These are phyloP conservation scores for Trichothecium roseum DNA, from an alignment of 2,329 filamentous ascomycete species.

Conservation along the genomic window DNA sequence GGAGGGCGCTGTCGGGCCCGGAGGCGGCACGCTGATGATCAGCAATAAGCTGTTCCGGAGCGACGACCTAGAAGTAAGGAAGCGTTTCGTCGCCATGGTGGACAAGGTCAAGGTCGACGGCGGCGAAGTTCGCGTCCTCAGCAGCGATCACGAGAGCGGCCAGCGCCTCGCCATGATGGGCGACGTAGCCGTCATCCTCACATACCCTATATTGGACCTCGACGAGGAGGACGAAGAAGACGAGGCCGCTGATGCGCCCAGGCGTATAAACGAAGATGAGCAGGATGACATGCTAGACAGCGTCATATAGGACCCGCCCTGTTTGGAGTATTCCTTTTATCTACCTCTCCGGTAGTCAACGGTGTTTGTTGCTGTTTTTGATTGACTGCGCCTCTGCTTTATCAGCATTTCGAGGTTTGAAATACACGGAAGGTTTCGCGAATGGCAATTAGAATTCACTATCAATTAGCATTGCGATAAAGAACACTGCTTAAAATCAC, in stretches of 20 bases:
- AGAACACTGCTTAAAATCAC: too few relatives aligned
- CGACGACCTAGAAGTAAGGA: conserved; percentile 64
- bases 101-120: conserved; percentile 81
- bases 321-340: too few relatives aligned
- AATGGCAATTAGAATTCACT: too few relatives aligned
- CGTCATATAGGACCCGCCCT: conserved; percentile 23
- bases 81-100: conserved; percentile 74
- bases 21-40: conserved; percentile 76
- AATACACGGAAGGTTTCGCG: too few relatives aligned
- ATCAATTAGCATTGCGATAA: too few relatives aligned
- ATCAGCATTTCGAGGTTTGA: too few relatives aligned
- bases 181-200: conserved; percentile 80
- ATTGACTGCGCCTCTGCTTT: too few relatives aligned
- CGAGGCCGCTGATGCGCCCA: conserved; percentile 11
- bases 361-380: too few relatives aligned
- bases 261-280: conserved; percentile 13
- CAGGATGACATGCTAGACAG: conserved; percentile 18
- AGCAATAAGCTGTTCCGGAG: conserved; percentile 83
- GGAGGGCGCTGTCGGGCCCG: conserved; percentile 78
- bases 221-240: conserved; percentile 56
- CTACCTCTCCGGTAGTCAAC: too few relatives aligned
- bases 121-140: conserved; percentile 80
- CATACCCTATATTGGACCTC: conserved; percentile 75
- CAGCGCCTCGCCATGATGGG: conserved; percentile 74
- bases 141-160: conserved; percentile 89